A percentile compares a stretch with the other conserved stretches of the same genome.
Conservation (phyloP, 345 rosid species). For the Brassica incana region DNA sequence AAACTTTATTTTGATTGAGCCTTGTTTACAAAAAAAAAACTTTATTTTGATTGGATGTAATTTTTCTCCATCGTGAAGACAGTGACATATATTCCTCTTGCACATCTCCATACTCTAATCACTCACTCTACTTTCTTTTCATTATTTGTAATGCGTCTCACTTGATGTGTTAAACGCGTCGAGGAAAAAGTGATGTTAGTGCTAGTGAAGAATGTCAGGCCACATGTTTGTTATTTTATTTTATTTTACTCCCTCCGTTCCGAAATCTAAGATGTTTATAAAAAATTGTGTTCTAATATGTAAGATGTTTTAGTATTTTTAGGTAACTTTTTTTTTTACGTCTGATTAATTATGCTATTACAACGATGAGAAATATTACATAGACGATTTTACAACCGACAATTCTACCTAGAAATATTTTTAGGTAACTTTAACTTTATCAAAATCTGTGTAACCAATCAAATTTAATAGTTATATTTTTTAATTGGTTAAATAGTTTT, state of each 20-base stretch:
- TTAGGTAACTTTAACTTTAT: no score
- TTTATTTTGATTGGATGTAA: neutral
- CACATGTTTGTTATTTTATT: neutral
- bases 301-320: no score
- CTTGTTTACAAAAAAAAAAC: neutral
- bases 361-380: no score
- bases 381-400: no score
- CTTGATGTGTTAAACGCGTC: neutral
- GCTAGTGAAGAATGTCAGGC: neutral
- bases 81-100: neutral
- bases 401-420: no score
- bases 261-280: no score
- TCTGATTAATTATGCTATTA: no score
- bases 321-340: no score
- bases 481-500: no score
- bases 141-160: neutral
- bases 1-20: neutral
- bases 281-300: no score
- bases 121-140: neutral
- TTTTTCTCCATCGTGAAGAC: neutral
- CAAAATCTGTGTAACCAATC: no score
- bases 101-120: neutral
- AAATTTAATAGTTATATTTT: no score
- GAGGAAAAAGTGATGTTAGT: neutral
- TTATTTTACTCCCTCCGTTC: neutral